Conservation (phyloP, 2,329 filamentous ascomycete genomes). For the Penicillium fuscoglaucum region DNA sequence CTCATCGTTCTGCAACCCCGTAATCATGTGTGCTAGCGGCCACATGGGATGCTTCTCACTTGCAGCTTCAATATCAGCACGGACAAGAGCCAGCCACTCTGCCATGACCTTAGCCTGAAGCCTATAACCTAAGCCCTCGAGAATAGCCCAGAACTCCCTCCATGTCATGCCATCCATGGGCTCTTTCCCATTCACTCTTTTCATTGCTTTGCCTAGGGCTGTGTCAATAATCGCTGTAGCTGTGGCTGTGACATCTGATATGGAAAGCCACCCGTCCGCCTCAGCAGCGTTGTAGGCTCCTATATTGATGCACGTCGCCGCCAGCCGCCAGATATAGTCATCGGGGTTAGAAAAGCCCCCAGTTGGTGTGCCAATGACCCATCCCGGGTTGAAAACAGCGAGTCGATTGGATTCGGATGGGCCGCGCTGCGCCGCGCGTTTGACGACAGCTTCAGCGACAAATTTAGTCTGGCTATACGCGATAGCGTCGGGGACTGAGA, state of each 20-base stretch:
- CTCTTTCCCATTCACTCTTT: background rate
- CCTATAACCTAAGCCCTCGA: slow-evolving; percentile 9
- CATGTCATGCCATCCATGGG: slow-evolving; percentile 13
- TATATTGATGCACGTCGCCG: no score
- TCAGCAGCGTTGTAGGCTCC: no score
- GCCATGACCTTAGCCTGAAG: slow-evolving; percentile 9
- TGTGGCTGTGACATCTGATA: no score
- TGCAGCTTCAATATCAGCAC: background rate
- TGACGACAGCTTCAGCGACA: background rate
- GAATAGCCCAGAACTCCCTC: slow-evolving; percentile 18
- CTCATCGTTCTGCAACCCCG: background rate
- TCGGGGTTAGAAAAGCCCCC: no score
- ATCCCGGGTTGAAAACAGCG: background rate
- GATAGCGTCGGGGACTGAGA: background rate
- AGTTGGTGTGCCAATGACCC: no score
- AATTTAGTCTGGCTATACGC: slow-evolving; percentile 2
- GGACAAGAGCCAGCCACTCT: background rate
- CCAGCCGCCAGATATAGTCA: no score
- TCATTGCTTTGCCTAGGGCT: background rate
- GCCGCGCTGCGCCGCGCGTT: background rate
- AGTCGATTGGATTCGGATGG: background rate
- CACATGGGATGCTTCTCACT: background rate
- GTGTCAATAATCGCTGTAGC: no score
- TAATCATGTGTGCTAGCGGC: slow-evolving; percentile 3
- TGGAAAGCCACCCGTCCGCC: no score